Evolutionary conservation across 176 grass and related monocot genomes (phyloP).

Genomic region (Ensete glaucum): DNA sequence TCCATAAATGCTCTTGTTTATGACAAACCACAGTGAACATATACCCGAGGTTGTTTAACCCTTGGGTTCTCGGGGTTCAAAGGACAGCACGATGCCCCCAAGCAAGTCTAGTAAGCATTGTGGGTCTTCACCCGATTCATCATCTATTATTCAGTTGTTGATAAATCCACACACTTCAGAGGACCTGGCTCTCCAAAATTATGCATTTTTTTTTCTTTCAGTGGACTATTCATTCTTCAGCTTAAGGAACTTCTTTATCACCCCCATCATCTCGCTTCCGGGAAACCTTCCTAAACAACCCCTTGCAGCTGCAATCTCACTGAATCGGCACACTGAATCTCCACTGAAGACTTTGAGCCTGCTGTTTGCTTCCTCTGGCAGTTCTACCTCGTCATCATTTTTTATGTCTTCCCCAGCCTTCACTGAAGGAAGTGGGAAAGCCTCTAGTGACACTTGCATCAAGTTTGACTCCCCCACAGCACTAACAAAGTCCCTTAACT

Average conservation of each 20-base stretch:
- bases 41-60: no score
- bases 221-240: constrained; percentile 46
- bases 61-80: no score
- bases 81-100: no score
- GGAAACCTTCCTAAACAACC: constrained; percentile 88
- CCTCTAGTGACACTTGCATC: constrained; percentile 37
- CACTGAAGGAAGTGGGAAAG: constrained; percentile 60
- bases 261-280: constrained; percentile 92
- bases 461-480: constrained; percentile 55
- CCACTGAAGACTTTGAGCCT: constrained; percentile 35
- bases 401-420: constrained; percentile 45
- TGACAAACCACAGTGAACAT: no score
- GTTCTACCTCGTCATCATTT: constrained; percentile 10
- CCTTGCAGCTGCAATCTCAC: constrained; percentile 50
- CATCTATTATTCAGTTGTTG: no score
- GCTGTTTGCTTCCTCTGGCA: not conserved
- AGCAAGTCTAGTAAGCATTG: no score
- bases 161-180: no score
- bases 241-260: constrained; percentile 88
- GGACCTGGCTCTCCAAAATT: not conserved
- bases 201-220: not conserved
- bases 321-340: constrained; percentile 67
- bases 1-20: no score
- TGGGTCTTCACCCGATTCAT: no score
- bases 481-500: constrained; percentile 52